Evolutionary conservation across 2,329 filamentous ascomycete species (phyloP), one percentile per base, ranked within the genome.

Genomic region (Phyllosticta citribraziliensis): DNA sequence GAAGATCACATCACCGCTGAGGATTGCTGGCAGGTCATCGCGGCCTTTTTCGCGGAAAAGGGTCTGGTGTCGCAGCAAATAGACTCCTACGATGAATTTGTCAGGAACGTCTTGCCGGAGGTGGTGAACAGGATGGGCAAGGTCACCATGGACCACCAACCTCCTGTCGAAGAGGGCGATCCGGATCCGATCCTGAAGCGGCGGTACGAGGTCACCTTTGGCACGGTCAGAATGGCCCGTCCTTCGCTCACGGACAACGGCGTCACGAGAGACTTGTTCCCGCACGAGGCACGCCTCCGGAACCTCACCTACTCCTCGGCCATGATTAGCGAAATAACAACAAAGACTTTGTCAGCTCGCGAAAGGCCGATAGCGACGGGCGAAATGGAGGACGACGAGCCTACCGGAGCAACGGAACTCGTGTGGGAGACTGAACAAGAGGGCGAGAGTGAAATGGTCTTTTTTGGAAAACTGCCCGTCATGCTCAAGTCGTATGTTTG

Each of bases 401-500:
- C 57, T 61, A 70, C 20, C 63, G 68, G 63, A 33, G 60, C 55
- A 17, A 76, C 73, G 10, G 72, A 76, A 62, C 69, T 76, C 53
- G 69, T 72, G 10, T 81, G 79, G 79, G 74, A 77, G 65, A 80
- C 79, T 70, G 78, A 81, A 63, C 74, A 79, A 55, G 76, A 78
- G 53, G 70, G 74, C 69, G 61, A 61, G 5, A 57, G 40, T 11
- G 84, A 89, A 66, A 85, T 86, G 69, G 88, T 97, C 47, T 97
- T 95, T 73, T 91, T 97, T 64, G 94, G 94, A 67, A 96, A 96
- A 73, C 83, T 99, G 68, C 94, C 94, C 2, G 91, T 97, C 71
- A 99, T 99, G 94, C 82, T 99, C 68, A 96, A 97, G 78, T 97
- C 92, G 30, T 90, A 93, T 75, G 94, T 96, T 68, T 99, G 94